phyloP scores from a whole-genome alignment of 139 green algal genomes.

The Prasinococcaceae sp. region DNA sequence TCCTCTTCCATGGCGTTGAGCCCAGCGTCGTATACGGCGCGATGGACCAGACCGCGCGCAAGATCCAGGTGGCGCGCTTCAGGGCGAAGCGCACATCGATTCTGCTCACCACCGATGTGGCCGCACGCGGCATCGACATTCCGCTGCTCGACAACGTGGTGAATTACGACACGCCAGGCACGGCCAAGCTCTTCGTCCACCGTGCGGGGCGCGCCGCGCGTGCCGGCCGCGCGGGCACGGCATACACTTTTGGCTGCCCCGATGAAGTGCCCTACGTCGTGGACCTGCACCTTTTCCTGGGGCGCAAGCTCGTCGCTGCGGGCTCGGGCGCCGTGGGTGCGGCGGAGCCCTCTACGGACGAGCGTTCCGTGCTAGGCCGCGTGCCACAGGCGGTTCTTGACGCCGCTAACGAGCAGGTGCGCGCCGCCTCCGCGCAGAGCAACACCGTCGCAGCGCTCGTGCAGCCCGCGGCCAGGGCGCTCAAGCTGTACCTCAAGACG shows the following conservation, averaged over 20 bases:
- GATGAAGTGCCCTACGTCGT: slow-evolving; percentile 62
- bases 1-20: slow-evolving; percentile 49
- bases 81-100: slow-evolving; percentile 28
- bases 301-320: slow-evolving; percentile 33
- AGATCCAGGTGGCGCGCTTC: slow-evolving; percentile 90
- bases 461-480: no score
- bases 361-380: slow-evolving; percentile 15
- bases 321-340: slow-evolving; percentile 17
- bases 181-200: slow-evolving; percentile 74
- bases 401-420: slow-evolving; percentile 41
- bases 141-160: slow-evolving; percentile 96
- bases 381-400: slow-evolving; percentile 42
- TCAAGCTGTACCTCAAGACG: no score
- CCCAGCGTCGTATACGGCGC: slow-evolving; percentile 64
- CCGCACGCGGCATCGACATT: slow-evolving; percentile 94
- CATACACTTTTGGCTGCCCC: slow-evolving; percentile 48
- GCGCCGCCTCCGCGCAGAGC: no score
- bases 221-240: slow-evolving; percentile 45
- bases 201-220: slow-evolving; percentile 65
- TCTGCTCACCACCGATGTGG: slow-evolving; percentile 89
- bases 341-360: neutral
- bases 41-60: slow-evolving; percentile 92
- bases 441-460: no score
- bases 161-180: slow-evolving; percentile 64
- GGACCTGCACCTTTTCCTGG: slow-evolving; percentile 93